These are phyloP conservation scores for Wickerhamomyces subpelliculosus DNA, from an alignment of 805 yeast species.

Conservation along the genomic window DNA sequence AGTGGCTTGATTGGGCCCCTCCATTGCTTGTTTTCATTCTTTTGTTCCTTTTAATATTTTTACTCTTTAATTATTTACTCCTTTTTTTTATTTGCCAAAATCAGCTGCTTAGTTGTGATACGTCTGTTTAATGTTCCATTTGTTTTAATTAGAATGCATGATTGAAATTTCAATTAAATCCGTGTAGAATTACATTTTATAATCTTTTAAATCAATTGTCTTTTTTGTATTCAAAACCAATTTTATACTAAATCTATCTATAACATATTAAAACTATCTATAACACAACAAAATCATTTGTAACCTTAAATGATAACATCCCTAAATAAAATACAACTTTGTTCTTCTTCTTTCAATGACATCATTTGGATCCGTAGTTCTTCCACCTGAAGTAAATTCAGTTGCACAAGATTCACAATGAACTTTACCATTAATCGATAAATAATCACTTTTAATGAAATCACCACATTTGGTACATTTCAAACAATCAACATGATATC, in stretches of 20 bases:
- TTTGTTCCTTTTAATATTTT: too few species aligned
- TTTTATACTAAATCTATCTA: too few species aligned
- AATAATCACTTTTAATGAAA: conserved; percentile 47
- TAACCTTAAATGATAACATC: too few species aligned
- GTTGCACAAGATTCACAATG: conserved; percentile 39
- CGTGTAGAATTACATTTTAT: too few species aligned
- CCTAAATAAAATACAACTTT: conserved; percentile 1
- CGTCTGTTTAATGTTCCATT: background rate
- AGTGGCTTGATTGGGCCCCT: too few species aligned
- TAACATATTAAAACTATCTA: background rate
- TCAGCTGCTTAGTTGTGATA: background rate
- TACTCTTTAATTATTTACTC: background rate
- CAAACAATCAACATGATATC: conserved; percentile 74
- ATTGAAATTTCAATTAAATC: too few species aligned
- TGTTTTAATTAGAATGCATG: background rate
- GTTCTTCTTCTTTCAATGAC: conserved; percentile 22
- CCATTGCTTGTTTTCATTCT: too few species aligned
- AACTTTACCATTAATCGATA: conserved; percentile 39
- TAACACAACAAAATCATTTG: background rate
- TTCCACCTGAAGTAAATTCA: conserved; percentile 3
- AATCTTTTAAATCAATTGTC: background rate
- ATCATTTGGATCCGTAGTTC: background rate
- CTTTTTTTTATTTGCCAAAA: background rate
- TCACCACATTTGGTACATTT: conserved; percentile 55
- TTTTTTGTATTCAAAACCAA: too few species aligned